These are phyloP conservation scores for Tricholomella constricta DNA, from an alignment of 768 basidiomycete genomes.

Conservation along the genomic window DNA sequence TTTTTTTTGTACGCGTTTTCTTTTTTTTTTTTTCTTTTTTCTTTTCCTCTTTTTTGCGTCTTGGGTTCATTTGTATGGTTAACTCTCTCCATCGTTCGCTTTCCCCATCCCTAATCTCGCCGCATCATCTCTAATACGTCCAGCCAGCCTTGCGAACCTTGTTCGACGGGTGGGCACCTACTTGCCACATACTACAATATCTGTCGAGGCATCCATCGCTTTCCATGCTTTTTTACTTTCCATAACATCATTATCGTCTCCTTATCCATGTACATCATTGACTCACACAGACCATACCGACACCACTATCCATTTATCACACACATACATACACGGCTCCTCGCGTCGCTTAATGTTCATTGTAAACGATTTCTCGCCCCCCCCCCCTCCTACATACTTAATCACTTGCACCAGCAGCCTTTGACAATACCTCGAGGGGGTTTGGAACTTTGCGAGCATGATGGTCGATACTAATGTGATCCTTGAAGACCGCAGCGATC, in stretches of 20 bases:
- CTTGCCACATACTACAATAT: constrained; percentile 8
- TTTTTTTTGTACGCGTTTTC: background rate
- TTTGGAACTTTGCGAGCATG: too few relatives aligned
- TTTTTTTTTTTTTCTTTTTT: constrained; percentile 1
- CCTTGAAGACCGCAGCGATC: too few relatives aligned
- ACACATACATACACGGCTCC: background rate
- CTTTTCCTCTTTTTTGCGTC: background rate
- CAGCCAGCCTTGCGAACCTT: background rate
- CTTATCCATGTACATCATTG: constrained; percentile 10
- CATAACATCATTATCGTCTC: background rate
- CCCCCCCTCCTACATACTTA: constrained; percentile 1
- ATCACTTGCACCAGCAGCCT: background rate
- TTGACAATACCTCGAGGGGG: too few relatives aligned
- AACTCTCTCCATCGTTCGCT: background rate
- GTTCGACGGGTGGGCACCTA: background rate
- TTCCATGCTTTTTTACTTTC: constrained; percentile 7
- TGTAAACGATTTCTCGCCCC: background rate
- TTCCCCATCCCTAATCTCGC: constrained; percentile 5
- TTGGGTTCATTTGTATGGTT: constrained; percentile 18
- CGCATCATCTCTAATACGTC: constrained; percentile 3
- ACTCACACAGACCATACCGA: background rate
- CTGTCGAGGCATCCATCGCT: constrained; percentile 9
- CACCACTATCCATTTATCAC: background rate
- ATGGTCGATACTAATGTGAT: too few relatives aligned
- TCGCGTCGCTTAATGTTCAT: background rate